These are phyloP conservation scores for Prunus fruticosa DNA, from an alignment of 306 rosid species.

Conservation along the genomic window DNA sequence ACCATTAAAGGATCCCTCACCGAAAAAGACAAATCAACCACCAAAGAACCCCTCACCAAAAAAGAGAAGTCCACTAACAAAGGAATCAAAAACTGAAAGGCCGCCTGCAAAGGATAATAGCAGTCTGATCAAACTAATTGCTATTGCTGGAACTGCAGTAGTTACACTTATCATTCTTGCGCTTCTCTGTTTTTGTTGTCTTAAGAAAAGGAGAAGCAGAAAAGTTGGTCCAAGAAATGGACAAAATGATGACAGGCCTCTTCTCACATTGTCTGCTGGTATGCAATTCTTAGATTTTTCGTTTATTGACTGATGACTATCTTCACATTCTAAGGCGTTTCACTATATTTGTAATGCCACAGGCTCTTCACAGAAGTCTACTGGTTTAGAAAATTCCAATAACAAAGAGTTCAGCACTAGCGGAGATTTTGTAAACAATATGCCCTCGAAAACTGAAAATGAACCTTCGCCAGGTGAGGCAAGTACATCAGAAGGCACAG, in stretches of 20 bases:
- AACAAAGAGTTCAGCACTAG: constrained; percentile 28
- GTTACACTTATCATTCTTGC: constrained; percentile 29
- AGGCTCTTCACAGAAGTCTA: constrained; percentile 60
- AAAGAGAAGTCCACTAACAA: background rate
- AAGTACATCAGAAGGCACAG: constrained; percentile 29
- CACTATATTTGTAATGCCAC: constrained; percentile 22
- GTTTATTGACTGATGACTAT: background rate
- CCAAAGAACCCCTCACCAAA: background rate
- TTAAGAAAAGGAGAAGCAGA: constrained; percentile 22
- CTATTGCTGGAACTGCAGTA: constrained; percentile 24
- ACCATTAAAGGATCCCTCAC: background rate
- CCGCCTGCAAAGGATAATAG: constrained; percentile 10
- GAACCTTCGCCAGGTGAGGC: constrained; percentile 28
- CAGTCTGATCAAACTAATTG: background rate
- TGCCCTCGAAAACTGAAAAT: constrained; percentile 33
- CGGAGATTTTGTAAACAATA: constrained; percentile 23
- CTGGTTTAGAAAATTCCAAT: constrained; percentile 32
- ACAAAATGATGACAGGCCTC: constrained; percentile 47
- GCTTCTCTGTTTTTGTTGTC: constrained; percentile 38
- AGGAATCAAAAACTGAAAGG: background rate
- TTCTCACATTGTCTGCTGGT: constrained; percentile 55
- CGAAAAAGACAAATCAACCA: background rate
- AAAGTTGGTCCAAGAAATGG: constrained; percentile 23
- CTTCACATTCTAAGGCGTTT: constrained; percentile 12
- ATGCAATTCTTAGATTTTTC: constrained; percentile 20